Base-by-base conservation (phyloP, 352 stramenopile genomes). In the Phytopythium mirpurense region DNA sequence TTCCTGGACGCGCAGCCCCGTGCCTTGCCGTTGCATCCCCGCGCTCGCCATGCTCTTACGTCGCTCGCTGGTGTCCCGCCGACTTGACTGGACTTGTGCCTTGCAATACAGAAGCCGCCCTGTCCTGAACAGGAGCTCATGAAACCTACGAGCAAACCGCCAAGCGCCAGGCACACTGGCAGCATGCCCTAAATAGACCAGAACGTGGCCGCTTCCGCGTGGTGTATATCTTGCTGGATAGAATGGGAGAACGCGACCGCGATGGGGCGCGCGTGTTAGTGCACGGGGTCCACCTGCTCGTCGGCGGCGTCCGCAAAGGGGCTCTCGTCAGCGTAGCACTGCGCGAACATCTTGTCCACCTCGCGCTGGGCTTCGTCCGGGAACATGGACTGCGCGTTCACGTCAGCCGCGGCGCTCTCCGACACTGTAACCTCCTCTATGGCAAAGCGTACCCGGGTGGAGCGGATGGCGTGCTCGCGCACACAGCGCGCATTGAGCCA, bases 281-380 rank as follows among this genome's bases (percentile, higher is more conserved):
- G 42, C 23, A 49, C 42, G 3, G 42, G 18, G 19, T 51, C 29
- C 16, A 43, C 29, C 27, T 27, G 26, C n/a, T 21, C 34, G 21
- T 32, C 31, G 19, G 16, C 34, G n/a, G 48, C 11, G 35, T 61
- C 45, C 31, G 54, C 44, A 47, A 93, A 93, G 15, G 83, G 83
- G 50, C 68, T 83, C 19, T 81, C 65, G 51, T 93, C 83, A 7
- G 65, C 65, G 65, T 87, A 93, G 62, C 83, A 93, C 50, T 75
- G 66, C 5, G 74, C 58, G 46, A 93, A 91, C 74, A 93, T 89
- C 57, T 88, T 83, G 46, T 90, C 71, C 4, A 93, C 83, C 59
- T 88, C 65, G 15, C 60, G 54, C 15, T 67, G 56, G 12, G 83
- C 83, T 68, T 88, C 66, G 8, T 69, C 56, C 38, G 83, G 80